Evolutionary conservation across 441 rosid genomes (phyloP).

Genomic region (Arabidopsis hybrid): DNA sequence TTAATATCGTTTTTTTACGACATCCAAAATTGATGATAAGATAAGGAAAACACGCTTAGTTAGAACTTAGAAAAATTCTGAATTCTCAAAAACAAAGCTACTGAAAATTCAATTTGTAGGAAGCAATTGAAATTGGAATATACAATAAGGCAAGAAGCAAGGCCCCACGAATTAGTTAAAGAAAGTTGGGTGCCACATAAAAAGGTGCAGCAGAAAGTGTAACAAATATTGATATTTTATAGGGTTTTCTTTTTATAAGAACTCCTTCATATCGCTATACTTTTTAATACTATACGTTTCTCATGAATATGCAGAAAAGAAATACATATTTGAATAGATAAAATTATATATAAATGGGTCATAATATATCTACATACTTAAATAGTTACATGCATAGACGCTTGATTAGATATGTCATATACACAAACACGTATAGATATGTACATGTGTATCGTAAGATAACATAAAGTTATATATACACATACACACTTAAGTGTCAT

Average conservation of each 20-base stretch:
- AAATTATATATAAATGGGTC: not conserved
- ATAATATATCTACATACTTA: too few relatives aligned
- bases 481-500: slow-evolving; percentile 9
- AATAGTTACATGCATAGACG: not conserved
- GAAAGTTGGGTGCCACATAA: slow-evolving; percentile 13
- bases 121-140: slow-evolving; percentile 7
- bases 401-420: slow-evolving; percentile 6
- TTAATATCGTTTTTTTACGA: too few relatives aligned
- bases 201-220: slow-evolving; percentile 36
- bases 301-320: slow-evolving; percentile 4
- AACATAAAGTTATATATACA: not conserved
- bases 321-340: not conserved
- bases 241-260: not conserved
- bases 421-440: not conserved
- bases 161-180: slow-evolving; percentile 24
- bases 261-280: not conserved
- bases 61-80: too few relatives aligned
- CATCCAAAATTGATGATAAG: too few relatives aligned
- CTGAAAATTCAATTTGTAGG: slow-evolving; percentile 2
- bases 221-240: slow-evolving; percentile 26
- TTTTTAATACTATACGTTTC: not conserved
- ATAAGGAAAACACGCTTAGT: too few relatives aligned
- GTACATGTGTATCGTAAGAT: not conserved
- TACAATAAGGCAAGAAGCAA: slow-evolving; percentile 4
- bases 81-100: not conserved